Percentiles rank a stretch among this genome's conserved stretches.
phyloP scores from a whole-genome alignment of 2,329 filamentous ascomycete species.

The Domatiomyces catenatus region DNA sequence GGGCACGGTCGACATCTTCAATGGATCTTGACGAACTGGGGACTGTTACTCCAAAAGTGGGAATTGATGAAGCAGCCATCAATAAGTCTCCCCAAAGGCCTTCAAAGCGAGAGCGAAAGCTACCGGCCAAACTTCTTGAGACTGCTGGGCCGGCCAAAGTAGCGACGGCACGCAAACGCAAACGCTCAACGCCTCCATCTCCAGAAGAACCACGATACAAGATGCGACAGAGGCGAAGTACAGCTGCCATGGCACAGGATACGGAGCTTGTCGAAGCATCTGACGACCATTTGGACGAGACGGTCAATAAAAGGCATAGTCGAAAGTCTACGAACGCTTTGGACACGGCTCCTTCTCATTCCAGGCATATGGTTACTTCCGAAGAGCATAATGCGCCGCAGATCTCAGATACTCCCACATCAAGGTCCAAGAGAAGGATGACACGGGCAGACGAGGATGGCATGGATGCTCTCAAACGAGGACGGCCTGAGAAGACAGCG shows the following conservation, averaged over 20 bases:
- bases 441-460: neutral
- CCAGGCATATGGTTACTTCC: neutral
- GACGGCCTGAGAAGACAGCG: neutral
- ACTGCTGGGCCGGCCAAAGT: neutral
- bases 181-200: conserved; percentile 6
- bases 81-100: conserved; percentile 6
- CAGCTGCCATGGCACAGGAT: conserved; percentile 7
- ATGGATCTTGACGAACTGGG: neutral
- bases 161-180: neutral
- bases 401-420: neutral
- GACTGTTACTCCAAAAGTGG: neutral
- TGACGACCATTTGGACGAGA: neutral
- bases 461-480: neutral
- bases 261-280: conserved; percentile 9
- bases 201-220: conserved; percentile 7
- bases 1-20: neutral
- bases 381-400: neutral
- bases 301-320: neutral
- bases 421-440: neutral
- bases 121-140: conserved; percentile 8
- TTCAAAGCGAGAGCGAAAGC: conserved; percentile 10
- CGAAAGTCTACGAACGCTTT: neutral
- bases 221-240: conserved; percentile 5
- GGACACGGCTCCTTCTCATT: conserved; percentile 1
- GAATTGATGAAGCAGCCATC: neutral